Evolutionary conservation across 352 stramenopile species (phyloP), one percentile per base, ranked within the genome.

Genomic region (Pythium coloratum): DNA sequence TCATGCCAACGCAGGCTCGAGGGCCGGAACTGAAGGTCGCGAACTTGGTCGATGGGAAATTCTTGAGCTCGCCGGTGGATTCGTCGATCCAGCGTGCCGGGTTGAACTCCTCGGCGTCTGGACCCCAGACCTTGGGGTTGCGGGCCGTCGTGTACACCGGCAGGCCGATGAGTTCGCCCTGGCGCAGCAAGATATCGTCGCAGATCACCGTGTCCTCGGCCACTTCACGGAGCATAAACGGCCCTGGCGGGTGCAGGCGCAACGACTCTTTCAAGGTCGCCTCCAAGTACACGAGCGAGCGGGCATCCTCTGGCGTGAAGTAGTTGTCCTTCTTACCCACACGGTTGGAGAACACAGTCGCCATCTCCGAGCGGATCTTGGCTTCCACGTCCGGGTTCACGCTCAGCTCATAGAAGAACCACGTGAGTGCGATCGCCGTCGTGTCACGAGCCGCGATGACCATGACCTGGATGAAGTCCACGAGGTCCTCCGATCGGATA

Each of bases 371-470:
- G 0, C 75, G 70, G 46, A 92, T 68, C n/a, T 78, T 78, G 1
- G 64, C 62, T 42, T 73, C 59, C 0, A 89, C 76, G 18, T 79
- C 59, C 9, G 84, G 86, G 66, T 94, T 71, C 14, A 70, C 73
- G 55, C 83, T 78, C 6, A 96, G 69, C 67, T 82, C 81, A 55
- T 89, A 84, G 34, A 96, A 73, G 3, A 90, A 69, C 89, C 89
- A 96, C 33, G 72, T 76, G n/a, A 95, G 50, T 20, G 86, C 82
- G 59, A 59, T 70, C 5, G 88, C 83, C 2, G 88, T 95, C 0
- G 83, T 95, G 66, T 96, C 89, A n/a, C 88, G 77, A 1, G 88
- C 88, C 9, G 79, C 88, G 24, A 89, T 59, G 34, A 96, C 69
- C 46, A 96, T 78, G 6, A 76, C 76, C 8, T 94, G 75, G 7